Conservation (phyloP, 306 rosid species). For the Castanea sativa region DNA sequence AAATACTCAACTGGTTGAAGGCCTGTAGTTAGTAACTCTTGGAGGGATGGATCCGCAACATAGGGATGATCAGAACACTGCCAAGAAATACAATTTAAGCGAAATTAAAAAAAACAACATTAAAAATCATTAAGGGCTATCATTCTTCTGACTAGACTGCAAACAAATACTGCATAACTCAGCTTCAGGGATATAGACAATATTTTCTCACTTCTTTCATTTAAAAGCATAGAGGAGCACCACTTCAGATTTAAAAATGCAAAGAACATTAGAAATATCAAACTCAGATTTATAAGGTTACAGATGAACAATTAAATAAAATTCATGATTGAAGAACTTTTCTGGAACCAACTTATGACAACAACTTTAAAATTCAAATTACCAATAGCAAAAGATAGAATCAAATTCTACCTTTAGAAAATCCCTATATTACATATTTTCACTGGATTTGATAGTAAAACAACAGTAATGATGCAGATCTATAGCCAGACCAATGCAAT, state of each 20-base stretch:
- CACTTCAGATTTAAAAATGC: conserved; percentile 13
- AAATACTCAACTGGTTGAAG: conserved; percentile 41
- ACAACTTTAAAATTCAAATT: background rate
- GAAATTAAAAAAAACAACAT: background rate
- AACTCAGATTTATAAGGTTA: conserved; percentile 2
- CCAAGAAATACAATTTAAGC: conserved; percentile 19
- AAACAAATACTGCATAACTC: background rate
- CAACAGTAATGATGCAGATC: background rate
- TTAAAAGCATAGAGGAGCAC: conserved; percentile 4
- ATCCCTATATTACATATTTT: background rate
- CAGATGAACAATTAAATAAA: background rate
- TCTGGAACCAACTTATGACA: background rate
- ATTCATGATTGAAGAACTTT: background rate
- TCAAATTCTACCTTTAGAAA: background rate
- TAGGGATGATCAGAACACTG: conserved; percentile 96
- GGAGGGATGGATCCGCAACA: conserved; percentile 42
- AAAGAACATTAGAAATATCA: conserved; percentile 1
- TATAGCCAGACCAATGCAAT: background rate
- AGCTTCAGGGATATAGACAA: background rate
- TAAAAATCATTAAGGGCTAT: conserved; percentile 15
- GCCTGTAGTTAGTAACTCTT: conserved; percentile 39
- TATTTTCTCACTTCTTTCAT: background rate
- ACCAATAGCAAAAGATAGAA: background rate
- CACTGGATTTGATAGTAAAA: background rate
- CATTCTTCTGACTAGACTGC: background rate